Base-by-base conservation (phyloP, 2,329 filamentous ascomycete species). In the Trichoderma sp. region DNA sequence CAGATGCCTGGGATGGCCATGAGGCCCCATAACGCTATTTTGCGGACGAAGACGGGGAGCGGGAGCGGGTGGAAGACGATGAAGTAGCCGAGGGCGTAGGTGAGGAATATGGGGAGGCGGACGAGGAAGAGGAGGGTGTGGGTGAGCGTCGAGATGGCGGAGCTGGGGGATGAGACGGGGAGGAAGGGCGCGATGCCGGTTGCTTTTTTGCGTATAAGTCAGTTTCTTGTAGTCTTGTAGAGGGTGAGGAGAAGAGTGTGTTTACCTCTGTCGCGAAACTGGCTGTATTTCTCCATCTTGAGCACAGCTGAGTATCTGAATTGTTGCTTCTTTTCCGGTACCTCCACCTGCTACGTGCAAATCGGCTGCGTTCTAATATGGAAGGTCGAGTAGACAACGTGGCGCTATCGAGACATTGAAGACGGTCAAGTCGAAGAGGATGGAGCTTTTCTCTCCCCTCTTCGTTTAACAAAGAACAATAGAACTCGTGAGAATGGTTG, bases 141-240 rank as follows among this genome's bases (percentile, higher is more conserved):
- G 70, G 93, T 79, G 20, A 93, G 84, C 17, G 89, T 85, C 74
- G 89, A 88, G 73, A 93, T 80, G 71, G 88, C 82, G 12, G 91
- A 87, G 28, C 90, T 84, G 62, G 90, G 88, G 7, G 91, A 88
- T 20, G 90, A 87, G 70, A 95, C 88, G 17, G 96, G 95, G 73
- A 98, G 91, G 84, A 99, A 99, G 71, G 96, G 96, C 74, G 96
- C 93, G 80, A 99, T 97, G 77, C 96, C 95, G 75, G 96, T 97
- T 75, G 95, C 95, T 98, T 58, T 2, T 8, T 43, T 39, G 12
- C 3, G 28, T 59, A 26, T 34, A 59, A 64, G 65, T 72, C 58
- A 39, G 47, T 23, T 23, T 23, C 23, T 23, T 23, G 23, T 23
- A 23, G 23, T 23, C 23, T 23, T 23, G 23, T 23, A 23, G 23